Base-by-base conservation (phyloP, 2,329 filamentous ascomycete species). In the Phialocephala subalpina region DNA sequence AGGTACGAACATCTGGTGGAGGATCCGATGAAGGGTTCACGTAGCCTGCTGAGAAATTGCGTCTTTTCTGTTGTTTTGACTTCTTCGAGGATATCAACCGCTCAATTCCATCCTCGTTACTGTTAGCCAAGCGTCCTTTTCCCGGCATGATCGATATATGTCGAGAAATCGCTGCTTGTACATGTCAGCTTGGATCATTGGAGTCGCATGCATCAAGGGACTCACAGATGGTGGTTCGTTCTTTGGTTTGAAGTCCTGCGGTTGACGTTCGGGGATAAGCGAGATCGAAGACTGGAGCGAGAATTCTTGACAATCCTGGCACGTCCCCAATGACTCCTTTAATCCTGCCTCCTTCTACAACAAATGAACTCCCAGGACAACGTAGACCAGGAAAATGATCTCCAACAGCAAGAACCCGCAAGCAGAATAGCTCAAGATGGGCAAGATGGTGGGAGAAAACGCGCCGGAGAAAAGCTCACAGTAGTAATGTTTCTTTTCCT, bases 41-140 rank as follows among this genome's bases (percentile, higher is more conserved):
- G 27, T 56, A 56, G 52, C 52, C 52, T n/a, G 52, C 27, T 33
- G 25, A n/a, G 27, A 25, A 56, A n/a, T 36, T 56, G 14, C 8
- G 52, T 33, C 11, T 35, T 49, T 25, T 49, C 20, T 7, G 20
- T 14, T 7, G n/a, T 22, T 22, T 27, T n/a, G 20, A 49, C 20
- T 49, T 49, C 16, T 22, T 49, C n/a, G 45, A 49, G 45, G 20
- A 25, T 1, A 12, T 25, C 7, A 18, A 42, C n/a, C 5, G 16
- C 22, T 25, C n/a, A 25, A 6, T 1, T 22, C 1, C 20, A 25
- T 14, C 2, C 11, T 25, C 20, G 45, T 2, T 49, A 22, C 22
- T 25, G 20, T 49, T 27, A 12, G 20, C n/a, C 22, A 12, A 25
- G 8, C 20, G 22, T 1, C 3, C n/a, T 25, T 49, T 27, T 49